These are phyloP conservation scores for Poa pratensis DNA, from an alignment of 176 grass and related monocot genomes.

Conservation along the genomic window DNA sequence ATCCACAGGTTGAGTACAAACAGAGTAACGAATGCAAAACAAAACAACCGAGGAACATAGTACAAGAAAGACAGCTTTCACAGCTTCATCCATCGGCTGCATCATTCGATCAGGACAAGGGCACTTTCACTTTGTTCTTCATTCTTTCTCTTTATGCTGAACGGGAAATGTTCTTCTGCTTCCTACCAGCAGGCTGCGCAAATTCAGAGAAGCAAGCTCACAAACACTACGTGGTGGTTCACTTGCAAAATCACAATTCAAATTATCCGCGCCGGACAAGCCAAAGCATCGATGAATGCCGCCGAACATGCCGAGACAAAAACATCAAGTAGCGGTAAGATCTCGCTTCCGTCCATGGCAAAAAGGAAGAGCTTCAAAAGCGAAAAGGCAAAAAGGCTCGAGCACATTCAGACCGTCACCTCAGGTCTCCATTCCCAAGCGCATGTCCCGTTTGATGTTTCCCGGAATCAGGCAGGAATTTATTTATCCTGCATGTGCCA, in stretches of 20 bases:
- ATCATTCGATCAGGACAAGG: background rate
- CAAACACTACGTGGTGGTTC: background rate
- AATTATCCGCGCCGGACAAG: background rate
- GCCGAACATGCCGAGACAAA: constrained; percentile 4
- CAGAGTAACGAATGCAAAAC: too few relatives aligned
- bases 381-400: background rate
- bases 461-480: background rate
- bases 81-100: background rate
- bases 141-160: background rate
- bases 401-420: background rate
- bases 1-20: background rate
- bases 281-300: background rate
- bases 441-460: background rate
- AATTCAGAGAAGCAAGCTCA: background rate
- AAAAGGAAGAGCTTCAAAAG: background rate
- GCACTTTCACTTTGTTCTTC: background rate
- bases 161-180: background rate
- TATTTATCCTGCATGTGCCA: background rate
- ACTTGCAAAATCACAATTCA: background rate
- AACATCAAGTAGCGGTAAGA: background rate
- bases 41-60: background rate
- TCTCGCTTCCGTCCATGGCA: background rate
- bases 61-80: background rate
- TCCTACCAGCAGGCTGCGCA: background rate
- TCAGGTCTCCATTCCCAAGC: background rate